Evolutionary conservation across 768 basidiomycete species (phyloP).

Genomic region (Trichaptum fuscoviolaceum): DNA sequence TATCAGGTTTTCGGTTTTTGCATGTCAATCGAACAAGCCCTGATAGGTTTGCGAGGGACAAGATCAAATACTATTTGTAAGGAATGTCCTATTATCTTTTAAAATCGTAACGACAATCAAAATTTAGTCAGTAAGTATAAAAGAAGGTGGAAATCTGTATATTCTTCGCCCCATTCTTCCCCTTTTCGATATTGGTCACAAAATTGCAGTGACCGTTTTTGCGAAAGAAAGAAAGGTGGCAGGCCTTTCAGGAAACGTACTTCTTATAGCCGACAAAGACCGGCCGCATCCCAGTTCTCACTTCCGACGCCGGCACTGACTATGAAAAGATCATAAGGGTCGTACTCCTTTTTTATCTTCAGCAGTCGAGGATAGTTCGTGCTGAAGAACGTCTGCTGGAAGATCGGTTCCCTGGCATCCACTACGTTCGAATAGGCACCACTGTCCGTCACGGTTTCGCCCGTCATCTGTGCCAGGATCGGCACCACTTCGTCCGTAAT

Average conservation of each 20-base stretch:
- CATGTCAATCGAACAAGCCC: too few relatives aligned
- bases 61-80: too few relatives aligned
- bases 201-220: too few relatives aligned
- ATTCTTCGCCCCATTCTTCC: too few relatives aligned
- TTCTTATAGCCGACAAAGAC: constrained; percentile 20
- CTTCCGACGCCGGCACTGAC: constrained; percentile 27
- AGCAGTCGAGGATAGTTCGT: constrained; percentile 27
- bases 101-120: too few relatives aligned
- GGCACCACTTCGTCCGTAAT: constrained; percentile 23
- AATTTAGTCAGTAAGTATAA: too few relatives aligned
- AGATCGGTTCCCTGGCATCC: constrained; percentile 26
- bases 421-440: constrained; percentile 33
- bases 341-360: constrained; percentile 26
- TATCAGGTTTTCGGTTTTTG: too few relatives aligned
- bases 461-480: constrained; percentile 23
- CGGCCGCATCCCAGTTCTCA: constrained; percentile 27
- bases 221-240: background rate
- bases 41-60: too few relatives aligned
- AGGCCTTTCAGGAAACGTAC: background rate
- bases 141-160: too few relatives aligned
- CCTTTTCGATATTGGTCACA: too few relatives aligned
- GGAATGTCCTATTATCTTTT: too few relatives aligned
- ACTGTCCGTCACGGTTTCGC: constrained; percentile 19
- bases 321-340: constrained; percentile 29
- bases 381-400: constrained; percentile 31